Percentiles rank a stretch among this genome's conserved stretches.
Evolutionary conservation across 805 yeast genomes (phyloP).

Genomic region (Candida pseudoglaebosa): DNA sequence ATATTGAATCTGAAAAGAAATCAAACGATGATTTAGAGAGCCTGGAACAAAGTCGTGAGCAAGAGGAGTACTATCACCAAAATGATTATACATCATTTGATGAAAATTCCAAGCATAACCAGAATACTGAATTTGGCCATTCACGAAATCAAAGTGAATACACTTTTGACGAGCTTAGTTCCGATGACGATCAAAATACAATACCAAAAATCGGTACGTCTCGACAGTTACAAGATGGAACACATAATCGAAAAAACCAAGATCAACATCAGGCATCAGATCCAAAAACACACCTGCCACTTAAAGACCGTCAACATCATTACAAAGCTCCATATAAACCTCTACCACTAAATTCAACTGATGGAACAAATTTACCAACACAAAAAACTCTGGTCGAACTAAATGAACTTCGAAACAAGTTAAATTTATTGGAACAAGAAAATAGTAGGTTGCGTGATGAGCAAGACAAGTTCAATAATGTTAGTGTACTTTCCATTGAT

Average conservation of each 20-base stretch:
- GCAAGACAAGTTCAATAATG: conserved; percentile 1
- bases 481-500: conserved; percentile 16
- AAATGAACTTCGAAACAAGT: conserved; percentile 4
- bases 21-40: not conserved
- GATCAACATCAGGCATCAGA: not conserved
- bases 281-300: not conserved
- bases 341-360: not conserved
- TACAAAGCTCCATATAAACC: not conserved
- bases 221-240: conserved; percentile 8
- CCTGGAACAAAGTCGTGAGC: not conserved
- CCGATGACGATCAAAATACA: conserved; percentile 8
- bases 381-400: conserved; percentile 11
- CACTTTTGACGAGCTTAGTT: conserved; percentile 27
- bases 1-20: conserved; percentile 6
- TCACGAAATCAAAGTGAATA: conserved; percentile 20
- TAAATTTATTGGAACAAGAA: conserved; percentile 1
- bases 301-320: not conserved
- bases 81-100: conserved; percentile 13
- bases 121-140: conserved; percentile 11
- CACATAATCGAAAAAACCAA: not conserved
- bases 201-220: conserved; percentile 12
- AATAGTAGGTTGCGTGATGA: conserved; percentile 2
- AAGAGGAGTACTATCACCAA: not conserved
- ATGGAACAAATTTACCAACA: not conserved
- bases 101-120: conserved; percentile 11